These are phyloP conservation scores for Cutaneotrichosporon dermatis DNA, from an alignment of 1,284 basidiomycete species.

Conservation along the genomic window DNA sequence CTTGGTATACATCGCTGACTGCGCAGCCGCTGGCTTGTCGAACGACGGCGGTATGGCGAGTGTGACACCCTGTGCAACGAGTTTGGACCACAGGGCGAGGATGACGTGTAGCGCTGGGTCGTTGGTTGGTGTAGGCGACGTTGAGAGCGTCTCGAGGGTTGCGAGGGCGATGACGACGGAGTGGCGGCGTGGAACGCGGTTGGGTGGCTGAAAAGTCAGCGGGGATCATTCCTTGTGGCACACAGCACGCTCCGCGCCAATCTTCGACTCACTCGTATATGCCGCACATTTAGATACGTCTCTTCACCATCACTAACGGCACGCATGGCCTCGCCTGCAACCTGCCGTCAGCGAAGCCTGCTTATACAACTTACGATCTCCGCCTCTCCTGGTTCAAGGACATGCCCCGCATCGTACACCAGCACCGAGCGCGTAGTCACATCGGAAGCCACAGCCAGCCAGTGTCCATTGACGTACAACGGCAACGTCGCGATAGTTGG, in stretches of 20 bases:
- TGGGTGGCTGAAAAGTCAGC: not conserved
- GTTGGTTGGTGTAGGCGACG: not conserved
- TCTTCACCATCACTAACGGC: not conserved
- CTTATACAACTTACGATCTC: not conserved
- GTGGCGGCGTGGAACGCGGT: not conserved
- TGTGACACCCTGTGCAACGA: not conserved
- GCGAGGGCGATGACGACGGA: not conserved
- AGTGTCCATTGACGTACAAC: not conserved
- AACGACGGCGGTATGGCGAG: not conserved
- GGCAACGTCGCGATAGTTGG: not conserved
- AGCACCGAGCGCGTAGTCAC: not conserved
- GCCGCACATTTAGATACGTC: not conserved
- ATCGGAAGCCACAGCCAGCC: not conserved
- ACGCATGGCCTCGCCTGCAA: not conserved
- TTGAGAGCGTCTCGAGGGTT: not conserved
- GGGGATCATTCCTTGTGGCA: not conserved
- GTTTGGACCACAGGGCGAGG: not conserved
- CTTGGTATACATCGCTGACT: not conserved
- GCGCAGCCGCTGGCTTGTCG: not conserved
- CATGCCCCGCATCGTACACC: not conserved
- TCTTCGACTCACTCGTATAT: not conserved
- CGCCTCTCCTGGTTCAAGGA: not conserved
- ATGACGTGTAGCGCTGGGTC: not conserved
- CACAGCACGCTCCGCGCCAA: not conserved
- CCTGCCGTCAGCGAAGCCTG: not conserved